phyloP scores from a whole-genome alignment of 176 grass and related monocot species.

The Juncus inflexus region DNA sequence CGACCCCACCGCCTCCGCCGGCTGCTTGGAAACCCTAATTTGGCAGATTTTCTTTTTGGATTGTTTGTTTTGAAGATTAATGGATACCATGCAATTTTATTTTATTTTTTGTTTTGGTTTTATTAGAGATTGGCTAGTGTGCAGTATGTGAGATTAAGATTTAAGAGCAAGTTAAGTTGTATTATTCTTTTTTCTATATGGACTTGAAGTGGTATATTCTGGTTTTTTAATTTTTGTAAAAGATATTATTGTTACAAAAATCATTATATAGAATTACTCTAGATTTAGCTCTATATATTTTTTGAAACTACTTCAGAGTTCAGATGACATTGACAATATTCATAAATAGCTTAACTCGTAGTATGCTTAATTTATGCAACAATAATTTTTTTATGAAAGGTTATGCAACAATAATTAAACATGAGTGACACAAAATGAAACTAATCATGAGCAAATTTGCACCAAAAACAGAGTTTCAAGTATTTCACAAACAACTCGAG shows the following conservation, averaged over 20 bases:
- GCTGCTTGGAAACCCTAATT: constrained; percentile 75
- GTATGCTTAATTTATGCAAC: too few relatives aligned
- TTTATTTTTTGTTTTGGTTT: constrained; percentile 20
- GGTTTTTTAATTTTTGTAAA: constrained; percentile 79
- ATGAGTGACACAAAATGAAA: too few relatives aligned
- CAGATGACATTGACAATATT: too few relatives aligned
- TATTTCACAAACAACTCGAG: too few relatives aligned
- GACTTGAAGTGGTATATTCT: constrained; percentile 38
- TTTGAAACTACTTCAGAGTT: neutral
- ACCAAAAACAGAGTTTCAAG: too few relatives aligned
- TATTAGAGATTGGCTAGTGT: constrained; percentile 50
- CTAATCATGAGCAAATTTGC: too few relatives aligned
- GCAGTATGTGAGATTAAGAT: constrained; percentile 51
- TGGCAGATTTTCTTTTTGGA: constrained; percentile 22
- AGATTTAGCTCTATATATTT: constrained; percentile 13
- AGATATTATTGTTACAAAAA: constrained; percentile 45
- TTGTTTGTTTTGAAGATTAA: constrained; percentile 10
- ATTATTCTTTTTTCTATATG: constrained; percentile 31
- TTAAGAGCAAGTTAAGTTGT: constrained; percentile 46
- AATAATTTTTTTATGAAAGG: too few relatives aligned
- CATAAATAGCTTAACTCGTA: too few relatives aligned
- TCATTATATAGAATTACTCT: constrained; percentile 55
- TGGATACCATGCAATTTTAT: too few relatives aligned
- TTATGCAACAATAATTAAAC: too few relatives aligned
- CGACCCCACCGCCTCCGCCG: constrained; percentile 65